Evolutionary conservation across 352 stramenopile species (phyloP), one percentile per base, ranked within the genome.

Genomic region (Pythium brachiatum): DNA sequence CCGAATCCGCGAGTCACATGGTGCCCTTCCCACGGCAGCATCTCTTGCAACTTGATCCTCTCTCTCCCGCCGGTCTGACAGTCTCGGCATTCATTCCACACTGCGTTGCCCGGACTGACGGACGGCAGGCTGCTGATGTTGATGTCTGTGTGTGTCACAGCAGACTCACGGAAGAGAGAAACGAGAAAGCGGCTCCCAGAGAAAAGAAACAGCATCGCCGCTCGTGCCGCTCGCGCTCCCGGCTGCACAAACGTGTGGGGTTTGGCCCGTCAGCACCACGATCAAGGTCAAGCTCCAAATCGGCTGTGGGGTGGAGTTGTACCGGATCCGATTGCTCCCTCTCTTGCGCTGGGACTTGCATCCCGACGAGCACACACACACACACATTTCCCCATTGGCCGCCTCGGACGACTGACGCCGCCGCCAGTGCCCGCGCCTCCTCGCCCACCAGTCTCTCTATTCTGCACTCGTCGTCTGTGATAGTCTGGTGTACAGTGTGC

Each of bases 71-170:
- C 4, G 5, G 15, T 7, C 36, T 7, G 13, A n/a, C n/a, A n/a
- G n/a, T n/a, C n/a, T n/a, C n/a, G n/a, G 29, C 29, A 5, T 34
- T 5, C 29, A 9, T 34, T 34, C 29, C 29, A 9, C 29, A 34
- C 29, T 34, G 29, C 9, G 29, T 34, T 34, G 29, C 9, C 29
- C 29, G 9, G 9, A 34, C 29, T 34, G n/a, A 48, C 41, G 20
- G 41, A 48, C 41, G 41, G 7, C 41, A 26, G 1, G 41, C 41
- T 48, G 41, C 41, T 48, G 41, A 48, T 26, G 41, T 48, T 48
- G 41, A 48, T 48, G 41, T 48, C 20, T 48, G 41, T 34, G 36
- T 44, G 41, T 48, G 41, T 48, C 41, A 48, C 41, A 48, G 41
- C 9, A 26, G 41, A n/a, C 41, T 26, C 41, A 26, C 41, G 41